phyloP scores from a whole-genome alignment of 495 filamentous ascomycete genomes.

The Venustampulla echinocandica region DNA sequence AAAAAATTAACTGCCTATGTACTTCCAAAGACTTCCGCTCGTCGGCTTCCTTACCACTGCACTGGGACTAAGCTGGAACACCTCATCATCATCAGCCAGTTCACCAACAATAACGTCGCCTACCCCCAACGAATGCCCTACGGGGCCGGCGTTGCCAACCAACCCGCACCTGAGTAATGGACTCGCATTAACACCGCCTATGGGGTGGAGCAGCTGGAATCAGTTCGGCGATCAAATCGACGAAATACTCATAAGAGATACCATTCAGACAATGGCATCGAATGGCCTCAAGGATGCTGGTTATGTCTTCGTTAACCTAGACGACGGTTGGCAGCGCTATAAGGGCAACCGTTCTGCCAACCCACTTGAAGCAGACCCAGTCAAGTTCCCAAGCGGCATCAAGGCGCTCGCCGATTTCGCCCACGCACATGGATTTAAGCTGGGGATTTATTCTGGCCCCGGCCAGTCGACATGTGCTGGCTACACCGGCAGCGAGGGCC shows the following conservation, averaged over 20 bases:
- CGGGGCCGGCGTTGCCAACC: too few species aligned
- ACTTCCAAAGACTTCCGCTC: too few species aligned
- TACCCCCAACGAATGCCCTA: too few species aligned
- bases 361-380: slow-evolving; percentile 43
- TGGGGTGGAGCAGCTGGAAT: not conserved
- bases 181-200: not conserved
- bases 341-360: slow-evolving; percentile 30
- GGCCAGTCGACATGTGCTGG: slow-evolving; percentile 54
- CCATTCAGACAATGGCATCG: not conserved
- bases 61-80: too few species aligned
- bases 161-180: not conserved
- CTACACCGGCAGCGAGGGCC: slow-evolving; percentile 50
- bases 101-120: too few species aligned
- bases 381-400: slow-evolving; percentile 54
- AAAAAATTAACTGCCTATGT: too few species aligned
- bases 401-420: slow-evolving; percentile 43
- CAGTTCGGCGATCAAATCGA: not conserved
- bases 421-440: slow-evolving; percentile 50
- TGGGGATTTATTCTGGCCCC: slow-evolving; percentile 56
- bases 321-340: not conserved
- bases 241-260: not conserved
- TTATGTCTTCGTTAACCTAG: not conserved
- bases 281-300: not conserved
- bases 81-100: too few species aligned
- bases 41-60: too few species aligned